A percentile compares a stretch with the other conserved stretches of the same genome.
These are phyloP conservation scores for Hirsutella thompsonii DNA, from an alignment of 2,329 filamentous ascomycete species.

Conservation along the genomic window DNA sequence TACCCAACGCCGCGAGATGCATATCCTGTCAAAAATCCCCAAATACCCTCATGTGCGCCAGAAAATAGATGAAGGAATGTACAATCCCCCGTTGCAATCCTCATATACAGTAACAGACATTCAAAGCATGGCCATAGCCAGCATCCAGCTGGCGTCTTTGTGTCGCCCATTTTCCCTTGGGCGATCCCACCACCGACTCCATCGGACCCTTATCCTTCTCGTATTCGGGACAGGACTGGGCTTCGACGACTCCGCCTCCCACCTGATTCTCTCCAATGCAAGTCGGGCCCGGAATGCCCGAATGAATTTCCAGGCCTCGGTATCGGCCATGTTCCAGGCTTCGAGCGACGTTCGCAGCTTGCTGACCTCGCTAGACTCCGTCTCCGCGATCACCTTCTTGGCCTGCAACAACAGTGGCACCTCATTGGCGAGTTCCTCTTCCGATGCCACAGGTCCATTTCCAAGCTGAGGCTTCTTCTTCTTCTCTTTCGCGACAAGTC, in stretches of 20 bases:
- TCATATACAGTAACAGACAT: too few species aligned
- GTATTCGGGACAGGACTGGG: background rate
- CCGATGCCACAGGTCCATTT: slow-evolving; percentile 35
- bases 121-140: too few species aligned
- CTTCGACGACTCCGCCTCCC: slow-evolving; percentile 49
- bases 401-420: slow-evolving; percentile 33
- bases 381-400: slow-evolving; percentile 36
- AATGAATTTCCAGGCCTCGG: slow-evolving; percentile 66
- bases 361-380: slow-evolving; percentile 28
- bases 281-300: slow-evolving; percentile 53
- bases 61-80: too few species aligned
- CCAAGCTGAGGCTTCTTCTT: slow-evolving; percentile 17
- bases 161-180: background rate
- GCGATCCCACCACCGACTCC: background rate
- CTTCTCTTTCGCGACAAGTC: slow-evolving; percentile 6
- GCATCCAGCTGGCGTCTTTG: too few species aligned
- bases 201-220: background rate
- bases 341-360: slow-evolving; percentile 42
- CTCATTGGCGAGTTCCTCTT: slow-evolving; percentile 42
- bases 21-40: too few species aligned
- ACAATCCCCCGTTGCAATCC: too few species aligned
- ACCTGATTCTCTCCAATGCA: slow-evolving; percentile 49
- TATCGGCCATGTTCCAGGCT: slow-evolving; percentile 58
- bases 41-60: too few species aligned
- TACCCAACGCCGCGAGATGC: too few species aligned